Conservation (phyloP, 306 rosid genomes). For the Cicer judaicum region DNA sequence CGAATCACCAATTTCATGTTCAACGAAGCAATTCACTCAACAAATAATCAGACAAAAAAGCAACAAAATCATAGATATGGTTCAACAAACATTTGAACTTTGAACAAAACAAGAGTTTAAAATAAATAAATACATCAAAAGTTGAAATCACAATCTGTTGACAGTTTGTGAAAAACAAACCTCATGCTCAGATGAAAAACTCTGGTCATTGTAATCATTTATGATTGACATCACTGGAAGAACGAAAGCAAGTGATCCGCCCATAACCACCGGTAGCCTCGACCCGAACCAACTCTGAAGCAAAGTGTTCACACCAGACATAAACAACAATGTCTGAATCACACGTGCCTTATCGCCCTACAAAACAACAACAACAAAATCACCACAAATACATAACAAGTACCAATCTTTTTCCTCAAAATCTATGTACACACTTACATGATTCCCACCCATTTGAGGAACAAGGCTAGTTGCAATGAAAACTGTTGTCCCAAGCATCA, state of each 20-base stretch:
- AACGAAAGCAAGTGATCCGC: slow-evolving; percentile 69
- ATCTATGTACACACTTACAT: slow-evolving; percentile 58
- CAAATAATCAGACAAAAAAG: slow-evolving; percentile 14
- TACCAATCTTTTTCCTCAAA: not conserved
- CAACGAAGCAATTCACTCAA: slow-evolving; percentile 3
- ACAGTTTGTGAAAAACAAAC: slow-evolving; percentile 49
- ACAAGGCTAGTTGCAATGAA: slow-evolving; percentile 73
- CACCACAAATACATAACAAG: not conserved
- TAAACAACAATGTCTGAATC: slow-evolving; percentile 79
- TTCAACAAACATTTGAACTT: slow-evolving; percentile 9
- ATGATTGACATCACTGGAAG: slow-evolving; percentile 78
- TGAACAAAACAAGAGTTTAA: not conserved
- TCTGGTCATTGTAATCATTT: slow-evolving; percentile 58
- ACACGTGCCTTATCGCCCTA: slow-evolving; percentile 95
- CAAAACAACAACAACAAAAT: slow-evolving; percentile 28
- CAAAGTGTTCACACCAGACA: slow-evolving; percentile 84
- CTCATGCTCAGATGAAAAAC: slow-evolving; percentile 66
- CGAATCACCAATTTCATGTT: slow-evolving; percentile 8
- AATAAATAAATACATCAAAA: slow-evolving; percentile 13
- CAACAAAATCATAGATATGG: slow-evolving; percentile 9
- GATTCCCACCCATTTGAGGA: slow-evolving; percentile 84
- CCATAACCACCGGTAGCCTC: slow-evolving; percentile 90
- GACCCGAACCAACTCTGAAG: slow-evolving; percentile 81
- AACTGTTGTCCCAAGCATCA: slow-evolving; percentile 94
- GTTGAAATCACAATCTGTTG: not conserved